phyloP scores from a whole-genome alignment of 148 eudicot genomes.

The Cornus suecica region DNA sequence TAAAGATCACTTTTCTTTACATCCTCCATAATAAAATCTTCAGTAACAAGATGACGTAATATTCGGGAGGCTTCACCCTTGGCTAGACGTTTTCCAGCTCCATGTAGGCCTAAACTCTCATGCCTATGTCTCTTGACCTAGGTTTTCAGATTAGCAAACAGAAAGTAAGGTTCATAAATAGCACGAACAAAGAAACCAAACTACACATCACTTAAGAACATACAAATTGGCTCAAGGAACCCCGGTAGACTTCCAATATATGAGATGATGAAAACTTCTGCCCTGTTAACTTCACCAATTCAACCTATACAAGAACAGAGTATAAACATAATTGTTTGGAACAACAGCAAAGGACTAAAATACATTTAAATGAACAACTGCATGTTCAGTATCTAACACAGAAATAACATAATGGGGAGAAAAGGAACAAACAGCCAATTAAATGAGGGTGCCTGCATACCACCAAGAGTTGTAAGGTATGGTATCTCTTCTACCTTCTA shows the following conservation, averaged over 20 bases:
- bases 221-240: constrained; percentile 90
- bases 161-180: constrained; percentile 12
- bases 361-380: not conserved
- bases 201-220: constrained; percentile 6
- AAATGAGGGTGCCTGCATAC: constrained; percentile 33
- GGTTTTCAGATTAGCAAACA: constrained; percentile 10
- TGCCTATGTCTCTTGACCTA: constrained; percentile 88
- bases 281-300: constrained; percentile 67
- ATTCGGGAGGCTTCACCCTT: constrained; percentile 95
- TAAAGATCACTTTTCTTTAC: constrained; percentile 87
- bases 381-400: not conserved
- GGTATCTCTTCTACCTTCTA: no score
- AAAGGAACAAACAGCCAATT: constrained; percentile 5
- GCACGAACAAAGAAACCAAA: constrained; percentile 2
- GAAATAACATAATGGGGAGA: constrained; percentile 6
- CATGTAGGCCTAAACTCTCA: constrained; percentile 65
- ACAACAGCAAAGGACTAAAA: not conserved
- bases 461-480: constrained; percentile 15
- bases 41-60: constrained; percentile 82
- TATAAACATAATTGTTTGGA: not conserved
- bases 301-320: constrained; percentile 53
- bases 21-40: constrained; percentile 78
- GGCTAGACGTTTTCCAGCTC: constrained; percentile 84
- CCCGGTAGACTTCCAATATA: constrained; percentile 88
- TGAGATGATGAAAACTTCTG: constrained; percentile 82